These are phyloP conservation scores for Cladosporium oxysporum DNA, from an alignment of 2,329 filamentous ascomycete genomes.

Conservation along the genomic window DNA sequence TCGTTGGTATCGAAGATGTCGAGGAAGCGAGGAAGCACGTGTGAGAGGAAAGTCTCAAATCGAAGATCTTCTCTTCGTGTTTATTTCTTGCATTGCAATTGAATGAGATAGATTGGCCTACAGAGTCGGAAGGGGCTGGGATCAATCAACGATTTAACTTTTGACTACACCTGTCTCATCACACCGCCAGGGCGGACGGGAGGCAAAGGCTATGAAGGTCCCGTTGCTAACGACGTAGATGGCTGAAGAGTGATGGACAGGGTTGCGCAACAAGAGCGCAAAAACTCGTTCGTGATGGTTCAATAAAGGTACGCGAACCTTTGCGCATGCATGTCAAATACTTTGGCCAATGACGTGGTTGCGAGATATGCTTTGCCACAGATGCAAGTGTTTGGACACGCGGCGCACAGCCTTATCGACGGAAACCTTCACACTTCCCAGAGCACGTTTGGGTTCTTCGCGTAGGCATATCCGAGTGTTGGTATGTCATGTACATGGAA, in stretches of 20 bases:
- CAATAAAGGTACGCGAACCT: background rate
- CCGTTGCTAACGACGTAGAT: background rate
- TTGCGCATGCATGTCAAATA: background rate
- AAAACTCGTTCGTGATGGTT: background rate
- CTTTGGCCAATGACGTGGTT: background rate
- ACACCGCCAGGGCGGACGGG: background rate
- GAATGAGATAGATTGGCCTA: background rate
- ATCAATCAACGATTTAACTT: background rate
- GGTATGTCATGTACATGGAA: background rate
- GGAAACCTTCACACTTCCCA: background rate
- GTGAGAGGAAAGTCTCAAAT: background rate
- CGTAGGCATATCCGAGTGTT: background rate
- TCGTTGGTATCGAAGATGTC: background rate
- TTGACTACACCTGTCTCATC: background rate
- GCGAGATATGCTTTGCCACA: background rate
- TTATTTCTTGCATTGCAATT: background rate
- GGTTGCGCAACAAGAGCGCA: background rate
- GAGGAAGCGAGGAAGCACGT: background rate
- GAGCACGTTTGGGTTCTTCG: background rate
- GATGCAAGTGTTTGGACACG: background rate
- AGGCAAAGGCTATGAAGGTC: background rate
- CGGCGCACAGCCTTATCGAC: background rate
- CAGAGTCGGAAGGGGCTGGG: background rate
- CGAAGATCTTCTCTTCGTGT: background rate
- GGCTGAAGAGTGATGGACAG: background rate